Evolutionary conservation across 257 asterid genomes (phyloP).

Genomic region (Rubia yunnanensis): DNA sequence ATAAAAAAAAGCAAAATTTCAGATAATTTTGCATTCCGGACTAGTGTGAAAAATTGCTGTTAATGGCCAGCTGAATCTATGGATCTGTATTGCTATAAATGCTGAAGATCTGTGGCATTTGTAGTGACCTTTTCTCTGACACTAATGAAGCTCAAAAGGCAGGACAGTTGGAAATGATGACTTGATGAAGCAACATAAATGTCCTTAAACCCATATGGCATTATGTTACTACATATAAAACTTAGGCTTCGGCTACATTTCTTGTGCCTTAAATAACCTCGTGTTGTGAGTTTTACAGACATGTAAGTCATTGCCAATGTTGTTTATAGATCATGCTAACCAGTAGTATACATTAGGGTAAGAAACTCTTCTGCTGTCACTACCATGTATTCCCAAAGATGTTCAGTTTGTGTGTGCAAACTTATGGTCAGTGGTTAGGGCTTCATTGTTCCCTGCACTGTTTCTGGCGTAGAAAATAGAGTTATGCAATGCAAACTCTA

Average conservation of each 20-base stretch:
- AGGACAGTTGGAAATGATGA: neutral
- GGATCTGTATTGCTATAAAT: neutral
- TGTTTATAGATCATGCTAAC: neutral
- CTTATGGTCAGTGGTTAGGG: neutral
- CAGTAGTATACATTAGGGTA: neutral
- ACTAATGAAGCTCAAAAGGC: neutral
- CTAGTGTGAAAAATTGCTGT: neutral
- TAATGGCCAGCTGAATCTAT: neutral
- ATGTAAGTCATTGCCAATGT: neutral
- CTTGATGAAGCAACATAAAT: neutral
- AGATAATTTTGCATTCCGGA: neutral
- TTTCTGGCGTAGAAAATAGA: no score
- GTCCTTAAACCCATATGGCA: neutral
- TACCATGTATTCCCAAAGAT: neutral
- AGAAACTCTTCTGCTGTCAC: neutral
- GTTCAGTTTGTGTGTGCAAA: neutral
- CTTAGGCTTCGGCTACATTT: neutral
- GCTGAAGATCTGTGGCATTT: neutral
- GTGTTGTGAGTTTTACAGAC: neutral
- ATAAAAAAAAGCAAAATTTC: neutral
- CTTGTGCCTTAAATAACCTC: neutral
- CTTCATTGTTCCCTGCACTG: conserved; percentile 56
- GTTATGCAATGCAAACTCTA: conserved; percentile 6
- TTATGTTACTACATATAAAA: neutral
- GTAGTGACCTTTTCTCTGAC: neutral